These are phyloP conservation scores for Pseudogymnoascus sp. DNA, from an alignment of 2,329 filamentous ascomycete species.

Conservation along the genomic window DNA sequence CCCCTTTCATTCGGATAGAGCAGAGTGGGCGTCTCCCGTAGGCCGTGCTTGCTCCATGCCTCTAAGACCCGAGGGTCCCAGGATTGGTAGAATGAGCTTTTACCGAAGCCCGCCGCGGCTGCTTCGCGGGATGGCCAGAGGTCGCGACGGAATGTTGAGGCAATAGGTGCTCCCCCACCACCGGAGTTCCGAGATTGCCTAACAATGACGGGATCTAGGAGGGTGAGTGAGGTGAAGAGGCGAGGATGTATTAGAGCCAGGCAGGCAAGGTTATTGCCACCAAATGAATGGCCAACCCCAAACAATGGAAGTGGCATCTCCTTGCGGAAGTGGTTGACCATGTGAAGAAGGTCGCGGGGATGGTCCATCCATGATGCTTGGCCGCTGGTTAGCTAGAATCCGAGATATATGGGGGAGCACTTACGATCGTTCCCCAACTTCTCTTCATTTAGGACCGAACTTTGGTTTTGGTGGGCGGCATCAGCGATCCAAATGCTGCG, in stretches of 20 bases:
- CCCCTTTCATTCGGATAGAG: conserved; percentile 42
- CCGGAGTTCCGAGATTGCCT: conserved; percentile 35
- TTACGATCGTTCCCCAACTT: conserved; percentile 76
- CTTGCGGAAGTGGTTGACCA: conserved; percentile 75
- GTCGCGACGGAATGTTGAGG: conserved; percentile 69
- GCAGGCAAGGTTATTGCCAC: conserved; percentile 65
- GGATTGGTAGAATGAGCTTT: conserved; percentile 66
- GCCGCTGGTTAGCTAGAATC: conserved; percentile 12
- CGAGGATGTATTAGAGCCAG: conserved; percentile 73
- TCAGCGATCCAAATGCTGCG: conserved; percentile 86
- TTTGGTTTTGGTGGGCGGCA: conserved; percentile 76
- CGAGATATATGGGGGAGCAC: conserved; percentile 25
- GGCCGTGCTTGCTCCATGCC: conserved; percentile 62
- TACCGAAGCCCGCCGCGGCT: conserved; percentile 60
- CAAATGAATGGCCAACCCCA: conserved; percentile 85
- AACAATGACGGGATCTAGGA: conserved; percentile 79
- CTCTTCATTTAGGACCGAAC: conserved; percentile 68
- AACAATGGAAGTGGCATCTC: conserved; percentile 74
- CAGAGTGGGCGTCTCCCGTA: conserved; percentile 65
- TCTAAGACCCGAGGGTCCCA: conserved; percentile 81
- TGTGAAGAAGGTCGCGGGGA: conserved; percentile 72
- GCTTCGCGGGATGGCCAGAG: conserved; percentile 69
- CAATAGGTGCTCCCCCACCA: conserved; percentile 40
- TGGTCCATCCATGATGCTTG: conserved; percentile 81
- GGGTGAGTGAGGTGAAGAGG: conserved; percentile 65